Base-by-base conservation (phyloP, 2,329 filamentous ascomycete genomes). In the Madurella fahalii region DNA sequence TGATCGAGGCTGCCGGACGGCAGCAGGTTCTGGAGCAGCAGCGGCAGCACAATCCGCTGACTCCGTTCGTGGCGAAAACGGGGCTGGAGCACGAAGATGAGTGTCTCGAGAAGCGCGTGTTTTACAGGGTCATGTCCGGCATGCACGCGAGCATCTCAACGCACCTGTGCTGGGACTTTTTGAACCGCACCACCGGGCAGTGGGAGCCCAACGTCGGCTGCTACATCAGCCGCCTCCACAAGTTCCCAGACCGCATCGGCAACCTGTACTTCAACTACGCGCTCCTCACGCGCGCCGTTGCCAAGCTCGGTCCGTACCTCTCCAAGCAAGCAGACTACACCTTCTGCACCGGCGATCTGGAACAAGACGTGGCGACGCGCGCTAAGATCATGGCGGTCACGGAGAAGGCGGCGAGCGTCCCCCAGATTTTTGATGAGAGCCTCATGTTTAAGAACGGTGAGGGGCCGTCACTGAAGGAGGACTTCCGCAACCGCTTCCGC, bases 231-330 rank as follows among this genome's bases (percentile, higher is more conserved):
- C 85, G 94, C n/a, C 81, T 99, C 15, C 89, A 96, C 71, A 77
- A 80, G 18, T 84, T 89, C 68, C 90, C 93, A 0, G 94, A 99
- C 63, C 88, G 93, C 57, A 89, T 99, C 67, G 94, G 92, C 63
- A 99, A 99, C 71, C 80, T 99, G 47, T 99, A 99, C 77, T 99
- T 99, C 77, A 97, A 99, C 81, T 99, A 96, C 68, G 94, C 94
- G 0, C 81, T 99, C n/a, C 80, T 99, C 40, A 87, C 93, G 25
- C 88, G 94, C 47, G 94, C 94, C 12, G 82, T 97, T 40, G 88
- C 90, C 50, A 99, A 99, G 73, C 81, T 97, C 9, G 89, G 87
- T 12, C 88, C 89, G 20, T 86, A 92, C 63, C 79, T 97, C 16
- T 53, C 62, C 9, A 77, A 86, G 60, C 66, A 64, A 4, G 59